A percentile compares a stretch with the other conserved stretches of the same genome.
Conservation (phyloP, 768 basidiomycete species). For the Hirschioporus abietinus region DNA sequence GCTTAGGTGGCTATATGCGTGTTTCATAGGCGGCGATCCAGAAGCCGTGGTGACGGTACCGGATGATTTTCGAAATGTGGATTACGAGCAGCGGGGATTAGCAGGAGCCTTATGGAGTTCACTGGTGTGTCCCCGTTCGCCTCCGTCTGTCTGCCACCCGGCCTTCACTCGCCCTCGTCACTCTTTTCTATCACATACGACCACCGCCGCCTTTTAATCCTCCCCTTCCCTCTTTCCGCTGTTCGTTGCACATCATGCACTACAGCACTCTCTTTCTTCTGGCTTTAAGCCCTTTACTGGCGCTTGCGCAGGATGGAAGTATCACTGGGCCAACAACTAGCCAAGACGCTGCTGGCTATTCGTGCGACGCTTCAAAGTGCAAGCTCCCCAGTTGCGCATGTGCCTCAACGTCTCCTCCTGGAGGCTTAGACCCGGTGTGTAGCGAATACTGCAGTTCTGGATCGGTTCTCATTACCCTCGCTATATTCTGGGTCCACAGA, state of each 20-base stretch:
- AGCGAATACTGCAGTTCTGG: not conserved
- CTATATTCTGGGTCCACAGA: slow-evolving; percentile 26
- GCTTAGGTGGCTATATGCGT: not conserved
- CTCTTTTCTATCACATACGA: not conserved
- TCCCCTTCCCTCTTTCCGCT: not conserved
- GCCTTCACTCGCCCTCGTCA: not conserved
- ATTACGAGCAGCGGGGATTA: not conserved
- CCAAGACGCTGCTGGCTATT: slow-evolving; percentile 56
- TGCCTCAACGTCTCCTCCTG: slow-evolving; percentile 68
- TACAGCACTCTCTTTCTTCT: not conserved
- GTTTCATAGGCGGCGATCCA: not conserved
- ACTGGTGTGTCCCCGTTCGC: not conserved
- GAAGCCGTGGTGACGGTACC: not conserved
- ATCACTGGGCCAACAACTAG: slow-evolving; percentile 51
- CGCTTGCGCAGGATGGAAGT: slow-evolving; percentile 40
- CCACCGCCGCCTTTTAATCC: not conserved
- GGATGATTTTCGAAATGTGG: not conserved
- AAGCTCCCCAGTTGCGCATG: slow-evolving; percentile 67
- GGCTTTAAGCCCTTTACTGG: slow-evolving; percentile 14
- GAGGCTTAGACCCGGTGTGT: slow-evolving; percentile 60
- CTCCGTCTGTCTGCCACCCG: not conserved
- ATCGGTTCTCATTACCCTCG: not conserved
- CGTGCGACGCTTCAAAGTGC: slow-evolving; percentile 61
- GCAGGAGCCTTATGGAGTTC: not conserved
- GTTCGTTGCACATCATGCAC: not conserved